phyloP scores from a whole-genome alignment of 192 early-diverging fungal species.

The Umbelopsis sp. region DNA sequence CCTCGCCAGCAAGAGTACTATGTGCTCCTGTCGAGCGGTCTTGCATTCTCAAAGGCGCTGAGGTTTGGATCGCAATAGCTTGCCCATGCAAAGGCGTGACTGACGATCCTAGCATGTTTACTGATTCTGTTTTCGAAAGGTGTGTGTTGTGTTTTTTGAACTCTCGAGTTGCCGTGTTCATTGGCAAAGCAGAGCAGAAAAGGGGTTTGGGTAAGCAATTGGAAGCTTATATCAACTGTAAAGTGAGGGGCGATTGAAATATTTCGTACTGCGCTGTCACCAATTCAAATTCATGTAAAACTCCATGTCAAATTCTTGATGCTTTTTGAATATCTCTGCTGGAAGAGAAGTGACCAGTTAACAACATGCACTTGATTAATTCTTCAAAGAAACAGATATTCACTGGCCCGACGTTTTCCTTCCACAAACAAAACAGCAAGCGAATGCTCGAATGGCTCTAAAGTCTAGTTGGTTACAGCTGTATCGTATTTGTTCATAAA shows the following conservation, averaged over 20 bases:
- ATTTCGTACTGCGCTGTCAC: background rate
- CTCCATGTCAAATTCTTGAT: no score
- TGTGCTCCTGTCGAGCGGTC: constrained; percentile 7
- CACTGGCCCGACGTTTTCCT: no score
- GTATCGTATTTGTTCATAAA: no score
- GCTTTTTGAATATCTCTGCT: no score
- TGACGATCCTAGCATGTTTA: background rate
- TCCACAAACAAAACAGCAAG: no score
- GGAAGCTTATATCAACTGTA: background rate
- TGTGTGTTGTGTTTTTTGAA: background rate
- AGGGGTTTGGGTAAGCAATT: no score
- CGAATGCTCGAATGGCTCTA: no score
- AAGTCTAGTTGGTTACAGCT: no score
- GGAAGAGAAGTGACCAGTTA: no score
- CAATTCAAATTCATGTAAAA: no score
- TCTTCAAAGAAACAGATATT: no score
- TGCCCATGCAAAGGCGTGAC: background rate
- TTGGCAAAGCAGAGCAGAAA: constrained; percentile 1
- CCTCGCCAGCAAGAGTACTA: constrained; percentile 16
- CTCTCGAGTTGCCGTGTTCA: constrained; percentile 9
- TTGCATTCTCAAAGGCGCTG: constrained; percentile 24
- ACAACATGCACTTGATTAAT: no score
- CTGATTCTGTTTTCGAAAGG: background rate
- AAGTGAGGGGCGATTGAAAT: background rate
- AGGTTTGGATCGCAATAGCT: constrained; percentile 15